Conservation (phyloP, 2,329 filamentous ascomycete species). For the Passalora sequoiae region DNA sequence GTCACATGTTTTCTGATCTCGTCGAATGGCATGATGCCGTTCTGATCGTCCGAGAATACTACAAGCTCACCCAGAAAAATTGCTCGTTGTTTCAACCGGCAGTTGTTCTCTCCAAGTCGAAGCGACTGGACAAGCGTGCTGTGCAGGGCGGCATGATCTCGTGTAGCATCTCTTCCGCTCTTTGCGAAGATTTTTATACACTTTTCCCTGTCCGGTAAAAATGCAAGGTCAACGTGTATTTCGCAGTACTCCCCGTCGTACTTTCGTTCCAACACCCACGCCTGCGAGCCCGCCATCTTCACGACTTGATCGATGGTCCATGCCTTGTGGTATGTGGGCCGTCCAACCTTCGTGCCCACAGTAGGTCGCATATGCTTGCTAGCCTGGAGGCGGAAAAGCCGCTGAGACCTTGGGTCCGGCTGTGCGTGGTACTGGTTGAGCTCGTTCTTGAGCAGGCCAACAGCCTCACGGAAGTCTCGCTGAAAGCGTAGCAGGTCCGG, state of each 20-base stretch:
- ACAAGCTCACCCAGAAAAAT: slow-evolving; percentile 82
- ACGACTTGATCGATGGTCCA: slow-evolving; percentile 65
- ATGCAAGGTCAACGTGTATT: slow-evolving; percentile 68
- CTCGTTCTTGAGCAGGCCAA: slow-evolving; percentile 48
- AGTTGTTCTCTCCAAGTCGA: slow-evolving; percentile 53
- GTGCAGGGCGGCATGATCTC: slow-evolving; percentile 60
- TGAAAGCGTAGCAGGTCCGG: slow-evolving; percentile 66
- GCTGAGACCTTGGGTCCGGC: slow-evolving; percentile 33
- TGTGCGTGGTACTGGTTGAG: slow-evolving; percentile 36
- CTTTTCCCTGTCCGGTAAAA: slow-evolving; percentile 35
- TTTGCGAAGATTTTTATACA: slow-evolving; percentile 83
- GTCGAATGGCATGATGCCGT: slow-evolving; percentile 68
- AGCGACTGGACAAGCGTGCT: slow-evolving; percentile 61
- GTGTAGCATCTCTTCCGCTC: slow-evolving; percentile 81
- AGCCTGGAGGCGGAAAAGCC: slow-evolving; percentile 30
- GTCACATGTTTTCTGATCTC: slow-evolving; percentile 76
- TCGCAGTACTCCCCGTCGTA: slow-evolving; percentile 86
- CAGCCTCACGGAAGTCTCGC: slow-evolving; percentile 59
- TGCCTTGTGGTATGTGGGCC: slow-evolving; percentile 43
- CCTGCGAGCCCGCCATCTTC: slow-evolving; percentile 54
- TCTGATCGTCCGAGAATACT: slow-evolving; percentile 64
- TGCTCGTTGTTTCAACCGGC: slow-evolving; percentile 59
- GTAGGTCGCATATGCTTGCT: slow-evolving; percentile 33
- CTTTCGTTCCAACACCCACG: slow-evolving; percentile 72
- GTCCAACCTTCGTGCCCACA: slow-evolving; percentile 44